Percentiles rank a stretch among this genome's conserved stretches.
Evolutionary conservation across 2,329 filamentous ascomycete genomes (phyloP).

Genomic region (Ophiostoma sp.): DNA sequence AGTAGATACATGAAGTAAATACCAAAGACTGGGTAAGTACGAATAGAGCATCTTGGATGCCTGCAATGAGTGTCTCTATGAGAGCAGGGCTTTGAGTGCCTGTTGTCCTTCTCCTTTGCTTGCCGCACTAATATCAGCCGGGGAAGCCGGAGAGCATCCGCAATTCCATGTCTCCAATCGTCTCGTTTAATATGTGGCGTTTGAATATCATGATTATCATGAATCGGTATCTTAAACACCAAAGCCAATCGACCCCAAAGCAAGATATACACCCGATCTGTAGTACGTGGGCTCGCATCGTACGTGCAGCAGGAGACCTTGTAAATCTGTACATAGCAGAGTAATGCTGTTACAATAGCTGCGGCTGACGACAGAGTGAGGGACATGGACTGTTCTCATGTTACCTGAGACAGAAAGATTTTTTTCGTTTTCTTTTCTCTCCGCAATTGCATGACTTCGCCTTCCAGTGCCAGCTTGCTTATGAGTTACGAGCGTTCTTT

Average conservation of each 20-base stretch:
- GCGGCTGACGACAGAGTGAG: neutral
- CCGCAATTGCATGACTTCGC: neutral
- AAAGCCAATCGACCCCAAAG: neutral
- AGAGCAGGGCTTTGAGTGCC: neutral
- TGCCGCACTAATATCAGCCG: neutral
- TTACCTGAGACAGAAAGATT: neutral
- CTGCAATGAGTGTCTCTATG: neutral
- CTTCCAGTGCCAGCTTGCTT: neutral
- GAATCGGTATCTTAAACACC: no score
- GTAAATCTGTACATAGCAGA: neutral
- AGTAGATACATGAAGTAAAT: neutral
- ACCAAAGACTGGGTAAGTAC: neutral
- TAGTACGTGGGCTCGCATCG: neutral
- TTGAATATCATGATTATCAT: no score
- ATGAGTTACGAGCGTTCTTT: neutral
- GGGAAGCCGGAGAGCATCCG: neutral
- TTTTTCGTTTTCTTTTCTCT: neutral
- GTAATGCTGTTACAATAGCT: neutral
- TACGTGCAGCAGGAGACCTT: neutral
- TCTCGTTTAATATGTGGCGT: neutral
- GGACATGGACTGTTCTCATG: constrained; percentile 1
- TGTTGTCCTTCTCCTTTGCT: neutral
- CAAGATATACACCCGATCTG: neutral
- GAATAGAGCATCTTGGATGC: neutral
- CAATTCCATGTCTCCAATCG: neutral